Conservation (phyloP, 345 rosid species). For the Acer negundo region DNA sequence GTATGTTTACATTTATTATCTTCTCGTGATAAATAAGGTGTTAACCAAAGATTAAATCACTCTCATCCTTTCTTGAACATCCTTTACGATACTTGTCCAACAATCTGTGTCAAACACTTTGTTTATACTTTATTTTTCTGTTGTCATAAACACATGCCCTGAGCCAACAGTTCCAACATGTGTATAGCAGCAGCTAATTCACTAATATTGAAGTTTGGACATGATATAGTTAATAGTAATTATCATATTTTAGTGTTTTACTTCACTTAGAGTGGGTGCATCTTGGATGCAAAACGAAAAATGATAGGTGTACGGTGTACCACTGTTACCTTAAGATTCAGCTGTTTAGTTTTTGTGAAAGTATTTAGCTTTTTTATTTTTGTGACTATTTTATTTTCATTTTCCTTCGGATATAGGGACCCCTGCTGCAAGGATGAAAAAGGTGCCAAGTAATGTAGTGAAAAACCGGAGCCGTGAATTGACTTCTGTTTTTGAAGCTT, state of each 20-base stretch:
- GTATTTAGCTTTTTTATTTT: neutral
- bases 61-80: neutral
- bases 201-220: neutral
- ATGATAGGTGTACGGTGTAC: neutral
- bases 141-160: neutral
- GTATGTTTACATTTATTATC: no score
- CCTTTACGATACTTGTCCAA: neutral
- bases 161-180: neutral
- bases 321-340: neutral
- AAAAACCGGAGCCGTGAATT: constrained; percentile 92
- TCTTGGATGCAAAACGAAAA: neutral
- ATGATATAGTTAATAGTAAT: neutral
- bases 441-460: constrained; percentile 76
- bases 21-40: no score
- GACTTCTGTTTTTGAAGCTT: constrained; percentile 85
- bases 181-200: neutral
- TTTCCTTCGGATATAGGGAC: constrained; percentile 56
- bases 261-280: neutral
- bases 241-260: neutral
- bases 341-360: neutral
- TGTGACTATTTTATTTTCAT: neutral
- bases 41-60: neutral
- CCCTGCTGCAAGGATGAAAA: constrained; percentile 98
- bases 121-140: neutral
- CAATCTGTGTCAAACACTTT: neutral